Evolutionary conservation across 2,329 filamentous ascomycete species (phyloP).

Genomic region (Hypoxylon sp.): DNA sequence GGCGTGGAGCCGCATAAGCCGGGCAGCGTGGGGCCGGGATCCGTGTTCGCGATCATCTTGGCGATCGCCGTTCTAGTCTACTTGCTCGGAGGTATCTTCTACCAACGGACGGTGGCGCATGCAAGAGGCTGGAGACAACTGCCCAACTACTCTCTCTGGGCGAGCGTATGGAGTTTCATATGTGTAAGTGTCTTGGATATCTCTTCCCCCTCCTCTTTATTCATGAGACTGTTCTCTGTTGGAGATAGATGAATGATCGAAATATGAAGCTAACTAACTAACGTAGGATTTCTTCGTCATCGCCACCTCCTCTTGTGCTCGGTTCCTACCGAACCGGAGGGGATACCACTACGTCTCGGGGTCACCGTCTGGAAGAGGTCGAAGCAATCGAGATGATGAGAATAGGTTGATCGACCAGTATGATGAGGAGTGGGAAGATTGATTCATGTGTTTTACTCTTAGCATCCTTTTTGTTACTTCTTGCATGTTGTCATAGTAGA

Average conservation of each 20-base stretch:
- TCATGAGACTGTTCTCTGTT: constrained; percentile 43
- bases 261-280: constrained; percentile 32
- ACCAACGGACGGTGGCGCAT: constrained; percentile 94
- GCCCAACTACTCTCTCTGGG: constrained; percentile 95
- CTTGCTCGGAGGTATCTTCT: constrained; percentile 91
- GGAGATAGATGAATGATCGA: constrained; percentile 38
- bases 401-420: constrained; percentile 95
- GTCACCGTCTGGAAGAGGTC: constrained; percentile 63
- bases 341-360: constrained; percentile 77
- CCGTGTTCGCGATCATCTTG: constrained; percentile 91
- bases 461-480: constrained; percentile 16
- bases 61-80: constrained; percentile 86
- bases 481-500: constrained; percentile 42
- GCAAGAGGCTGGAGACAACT: constrained; percentile 95
- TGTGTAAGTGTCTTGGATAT: constrained; percentile 71
- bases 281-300: constrained; percentile 76
- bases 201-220: constrained; percentile 40
- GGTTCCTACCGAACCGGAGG: constrained; percentile 73
- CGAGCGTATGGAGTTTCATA: constrained; percentile 86
- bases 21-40: constrained; percentile 77
- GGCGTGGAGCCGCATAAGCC: constrained; percentile 78
- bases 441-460: constrained; percentile 36
- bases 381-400: constrained; percentile 79
- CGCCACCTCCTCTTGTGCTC: constrained; percentile 76
- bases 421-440: constrained; percentile 97